Conservation (phyloP, 768 basidiomycete genomes). For the Boletus patriciae region DNA sequence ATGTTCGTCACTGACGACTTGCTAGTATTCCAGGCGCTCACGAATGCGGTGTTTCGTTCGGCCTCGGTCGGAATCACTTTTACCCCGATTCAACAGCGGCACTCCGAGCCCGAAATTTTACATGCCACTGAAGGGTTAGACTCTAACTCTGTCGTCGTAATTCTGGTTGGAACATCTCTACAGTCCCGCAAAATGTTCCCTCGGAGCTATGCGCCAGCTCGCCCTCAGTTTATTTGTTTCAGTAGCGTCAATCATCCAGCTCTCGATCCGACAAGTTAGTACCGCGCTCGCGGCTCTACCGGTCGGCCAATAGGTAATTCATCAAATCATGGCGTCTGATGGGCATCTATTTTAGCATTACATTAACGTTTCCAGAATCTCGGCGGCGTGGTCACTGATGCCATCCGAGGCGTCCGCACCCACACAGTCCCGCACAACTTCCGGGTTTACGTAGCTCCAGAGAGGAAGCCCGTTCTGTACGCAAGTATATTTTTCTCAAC, state of each 20-base stretch:
- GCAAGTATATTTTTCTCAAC: not conserved
- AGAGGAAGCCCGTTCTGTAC: not conserved
- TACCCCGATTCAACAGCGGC: not conserved
- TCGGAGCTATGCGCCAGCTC: not conserved
- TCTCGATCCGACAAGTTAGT: not conserved
- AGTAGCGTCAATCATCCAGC: no score
- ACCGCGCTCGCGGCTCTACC: not conserved
- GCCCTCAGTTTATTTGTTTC: not conserved
- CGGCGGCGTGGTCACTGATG: not conserved
- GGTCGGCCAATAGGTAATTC: not conserved
- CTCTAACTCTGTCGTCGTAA: not conserved
- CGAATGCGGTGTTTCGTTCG: not conserved
- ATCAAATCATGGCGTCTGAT: conserved; percentile 1
- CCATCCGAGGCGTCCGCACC: not conserved
- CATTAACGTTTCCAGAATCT: not conserved
- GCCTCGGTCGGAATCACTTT: not conserved
- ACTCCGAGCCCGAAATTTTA: not conserved
- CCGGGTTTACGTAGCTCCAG: not conserved
- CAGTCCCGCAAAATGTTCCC: not conserved
- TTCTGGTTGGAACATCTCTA: not conserved
- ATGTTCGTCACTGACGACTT: not conserved
- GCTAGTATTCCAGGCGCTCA: not conserved
- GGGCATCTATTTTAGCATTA: conserved; percentile 1
- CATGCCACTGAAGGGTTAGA: not conserved
- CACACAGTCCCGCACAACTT: not conserved